Base-by-base conservation (phyloP, 2,329 filamentous ascomycete species). In the Verticillium nonalfalfae region DNA sequence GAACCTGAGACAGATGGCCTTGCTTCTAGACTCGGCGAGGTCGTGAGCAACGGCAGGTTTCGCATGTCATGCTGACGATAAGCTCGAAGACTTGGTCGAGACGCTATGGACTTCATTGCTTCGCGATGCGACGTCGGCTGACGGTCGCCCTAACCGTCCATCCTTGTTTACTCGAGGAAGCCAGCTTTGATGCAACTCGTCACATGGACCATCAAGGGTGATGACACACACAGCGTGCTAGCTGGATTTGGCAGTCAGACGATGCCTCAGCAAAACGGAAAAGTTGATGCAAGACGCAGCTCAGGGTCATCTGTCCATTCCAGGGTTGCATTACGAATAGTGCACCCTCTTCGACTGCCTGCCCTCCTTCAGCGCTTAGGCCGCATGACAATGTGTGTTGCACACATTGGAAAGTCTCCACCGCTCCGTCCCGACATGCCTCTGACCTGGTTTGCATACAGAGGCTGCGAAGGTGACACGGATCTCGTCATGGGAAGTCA, bases 401-500 rank as follows among this genome's bases (percentile, higher is more conserved):
- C 40, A 50, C 40, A n/a, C 61, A 39, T 69, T 60, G 71, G 57
- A 26, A 59, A 36, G 57, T 38, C 31, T 62, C 31, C 52, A 57
- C 11, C 57, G 35, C 31, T 40, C 60, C 39, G 52, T 59, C 59
- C 60, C 62, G 59, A 61, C 58, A 60, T 61, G 57, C 26, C 59
- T 57, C 14, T 50, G 52, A 57, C 38, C 38, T 66, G 35, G 38
- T 45, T 50, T 50, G 40, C 40, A 50, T 50, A 50, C 59, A 15
- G 57, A 34, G 61, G 66, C 64, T 67, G 67, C 63, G 65, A 69
- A 50, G 40, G 40, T 50, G 40, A 18, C 9, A 50, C 68, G 66
- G 68, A 69, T 70, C 66, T 71, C 67, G 62, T 71, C 66, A 69
- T 70, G 69, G 66, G 58, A 66, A 68, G 67, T 70, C 66, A 68